phyloP scores from a whole-genome alignment of 1,284 basidiomycete species.

The Naganishia albida region DNA sequence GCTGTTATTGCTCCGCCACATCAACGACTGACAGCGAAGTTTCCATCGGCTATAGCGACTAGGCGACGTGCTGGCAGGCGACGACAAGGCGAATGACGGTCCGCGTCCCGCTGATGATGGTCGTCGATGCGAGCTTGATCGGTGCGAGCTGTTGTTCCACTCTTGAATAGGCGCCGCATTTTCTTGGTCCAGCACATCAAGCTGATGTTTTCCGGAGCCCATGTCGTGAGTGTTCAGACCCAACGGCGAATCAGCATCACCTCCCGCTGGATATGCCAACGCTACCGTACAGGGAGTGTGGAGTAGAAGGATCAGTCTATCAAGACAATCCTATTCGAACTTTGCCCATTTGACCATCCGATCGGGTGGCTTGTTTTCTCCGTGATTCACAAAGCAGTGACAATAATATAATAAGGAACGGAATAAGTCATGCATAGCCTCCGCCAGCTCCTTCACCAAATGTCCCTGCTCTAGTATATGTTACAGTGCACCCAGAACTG shows the following conservation, averaged over 20 bases:
- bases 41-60: constrained; percentile 11
- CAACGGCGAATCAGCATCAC: constrained; percentile 7
- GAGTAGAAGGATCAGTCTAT: too few relatives aligned
- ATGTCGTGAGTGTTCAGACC: constrained; percentile 8
- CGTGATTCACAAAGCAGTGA: too few relatives aligned
- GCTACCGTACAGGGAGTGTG: neutral
- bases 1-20: constrained; percentile 5
- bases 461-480: too few relatives aligned
- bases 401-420: too few relatives aligned
- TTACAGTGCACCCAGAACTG: constrained; percentile 6
- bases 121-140: constrained; percentile 11
- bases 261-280: neutral
- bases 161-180: neutral
- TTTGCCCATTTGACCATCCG: too few relatives aligned
- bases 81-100: neutral
- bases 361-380: too few relatives aligned
- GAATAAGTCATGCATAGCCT: too few relatives aligned
- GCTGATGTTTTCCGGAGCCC: constrained; percentile 18
- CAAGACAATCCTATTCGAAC: too few relatives aligned
- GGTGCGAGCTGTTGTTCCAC: constrained; percentile 6
- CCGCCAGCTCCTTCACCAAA: too few relatives aligned
- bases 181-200: neutral
- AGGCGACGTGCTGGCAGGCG: neutral
- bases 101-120: neutral
- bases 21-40: constrained; percentile 11